A percentile compares a stretch with the other conserved stretches of the same genome.
phyloP scores from a whole-genome alignment of 2,329 filamentous ascomycete species.

The Colletotrichum scovillei region DNA sequence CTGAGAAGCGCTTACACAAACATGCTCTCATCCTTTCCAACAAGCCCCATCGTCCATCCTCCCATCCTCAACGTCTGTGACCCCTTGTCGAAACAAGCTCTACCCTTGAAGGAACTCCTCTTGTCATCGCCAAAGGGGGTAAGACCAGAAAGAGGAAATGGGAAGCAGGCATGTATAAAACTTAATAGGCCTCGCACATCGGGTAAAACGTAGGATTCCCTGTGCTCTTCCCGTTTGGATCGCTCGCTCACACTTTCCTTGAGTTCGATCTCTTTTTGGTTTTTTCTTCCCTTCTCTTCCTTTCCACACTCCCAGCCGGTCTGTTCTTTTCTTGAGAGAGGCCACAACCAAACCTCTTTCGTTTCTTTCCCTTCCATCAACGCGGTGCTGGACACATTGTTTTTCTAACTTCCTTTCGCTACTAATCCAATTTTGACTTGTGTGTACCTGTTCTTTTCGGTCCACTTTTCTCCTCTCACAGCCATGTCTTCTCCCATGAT shows the following conservation, averaged over 20 bases:
- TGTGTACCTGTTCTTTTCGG: slow-evolving; percentile 33
- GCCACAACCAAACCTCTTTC: background rate
- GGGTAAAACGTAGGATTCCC: slow-evolving; percentile 9
- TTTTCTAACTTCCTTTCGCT: background rate
- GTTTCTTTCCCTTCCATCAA: slow-evolving; percentile 11
- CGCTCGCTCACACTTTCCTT: slow-evolving; percentile 19
- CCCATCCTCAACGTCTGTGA: background rate
- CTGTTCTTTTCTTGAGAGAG: slow-evolving; percentile 1
- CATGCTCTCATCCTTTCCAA: background rate
- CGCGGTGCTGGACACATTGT: slow-evolving; percentile 30
- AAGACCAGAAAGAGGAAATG: background rate
- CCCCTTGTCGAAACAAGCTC: slow-evolving; percentile 31
- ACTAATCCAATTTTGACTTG: slow-evolving; percentile 29
- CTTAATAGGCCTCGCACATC: slow-evolving; percentile 26
- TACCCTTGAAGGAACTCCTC: slow-evolving; percentile 9
- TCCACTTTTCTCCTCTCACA: slow-evolving; percentile 38
- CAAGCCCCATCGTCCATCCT: background rate
- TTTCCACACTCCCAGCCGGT: background rate
- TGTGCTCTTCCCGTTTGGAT: slow-evolving; percentile 24
- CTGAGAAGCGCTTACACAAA: background rate
- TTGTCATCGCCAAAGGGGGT: slow-evolving; percentile 16
- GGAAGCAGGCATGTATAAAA: slow-evolving; percentile 18
- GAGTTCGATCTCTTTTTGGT: slow-evolving; percentile 1
- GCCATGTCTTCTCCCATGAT: slow-evolving; percentile 49
- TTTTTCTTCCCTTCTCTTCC: background rate